A percentile compares a stretch with the other conserved stretches of the same genome.
These are phyloP conservation scores for Annona squamosa DNA, from an alignment of 164 flowering plant genomes.

Conservation along the genomic window DNA sequence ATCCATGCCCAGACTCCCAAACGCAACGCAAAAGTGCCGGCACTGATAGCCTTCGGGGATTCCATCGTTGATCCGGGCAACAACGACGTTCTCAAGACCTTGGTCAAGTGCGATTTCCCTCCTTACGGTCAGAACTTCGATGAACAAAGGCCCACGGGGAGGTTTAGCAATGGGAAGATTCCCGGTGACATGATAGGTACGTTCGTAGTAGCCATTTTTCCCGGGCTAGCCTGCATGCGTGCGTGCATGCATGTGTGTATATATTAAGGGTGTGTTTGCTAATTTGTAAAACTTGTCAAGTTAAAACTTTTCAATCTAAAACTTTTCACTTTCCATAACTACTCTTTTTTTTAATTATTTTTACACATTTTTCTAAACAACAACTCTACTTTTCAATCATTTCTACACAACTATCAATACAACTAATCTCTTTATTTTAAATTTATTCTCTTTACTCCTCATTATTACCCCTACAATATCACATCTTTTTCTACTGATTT, in stretches of 20 bases:
- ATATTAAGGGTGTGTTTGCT: background rate
- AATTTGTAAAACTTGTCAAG: background rate
- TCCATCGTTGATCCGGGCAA: slow-evolving; percentile 70
- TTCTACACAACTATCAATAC: too few relatives aligned
- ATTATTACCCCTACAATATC: too few relatives aligned
- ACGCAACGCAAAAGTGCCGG: slow-evolving; percentile 15
- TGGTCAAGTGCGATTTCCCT: slow-evolving; percentile 51
- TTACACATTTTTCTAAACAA: too few relatives aligned
- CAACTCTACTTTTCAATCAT: too few relatives aligned
- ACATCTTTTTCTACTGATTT: too few relatives aligned
- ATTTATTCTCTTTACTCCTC: too few relatives aligned
- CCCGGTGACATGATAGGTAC: slow-evolving; percentile 11
- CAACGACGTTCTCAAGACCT: slow-evolving; percentile 43
- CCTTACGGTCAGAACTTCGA: slow-evolving; percentile 67
- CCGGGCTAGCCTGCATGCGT: background rate
- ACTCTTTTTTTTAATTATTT: background rate
- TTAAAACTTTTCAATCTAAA: too few relatives aligned
- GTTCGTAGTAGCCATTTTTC: background rate
- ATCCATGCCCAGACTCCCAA: background rate
- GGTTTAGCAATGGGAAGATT: slow-evolving; percentile 59
- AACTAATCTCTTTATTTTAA: too few relatives aligned
- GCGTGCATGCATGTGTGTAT: background rate
- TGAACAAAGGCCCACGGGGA: slow-evolving; percentile 46
- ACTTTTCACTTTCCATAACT: background rate
- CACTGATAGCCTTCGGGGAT: slow-evolving; percentile 68